Conservation (phyloP, 163 green algal genomes). For the Coccomyxa subellipsoidea region DNA sequence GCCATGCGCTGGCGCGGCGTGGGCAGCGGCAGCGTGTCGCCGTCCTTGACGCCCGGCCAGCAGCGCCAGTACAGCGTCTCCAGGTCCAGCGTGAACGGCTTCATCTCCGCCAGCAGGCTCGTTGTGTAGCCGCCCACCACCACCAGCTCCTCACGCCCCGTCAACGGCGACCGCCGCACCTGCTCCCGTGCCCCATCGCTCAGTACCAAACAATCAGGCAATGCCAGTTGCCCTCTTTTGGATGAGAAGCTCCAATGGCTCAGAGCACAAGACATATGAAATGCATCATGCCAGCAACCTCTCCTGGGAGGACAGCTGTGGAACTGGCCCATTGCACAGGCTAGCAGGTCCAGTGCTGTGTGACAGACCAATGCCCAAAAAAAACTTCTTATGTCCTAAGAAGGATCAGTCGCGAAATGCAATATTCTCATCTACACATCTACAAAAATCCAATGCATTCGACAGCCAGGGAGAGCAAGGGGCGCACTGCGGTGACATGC, state of each 20-base stretch:
- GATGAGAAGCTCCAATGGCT: too few species aligned
- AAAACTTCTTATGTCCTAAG: too few species aligned
- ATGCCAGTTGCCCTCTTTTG: background rate
- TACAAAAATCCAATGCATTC: background rate
- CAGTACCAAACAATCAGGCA: background rate
- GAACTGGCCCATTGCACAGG: too few species aligned
- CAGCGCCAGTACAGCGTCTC: constrained; percentile 20
- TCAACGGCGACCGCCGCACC: constrained; percentile 11
- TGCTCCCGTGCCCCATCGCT: background rate
- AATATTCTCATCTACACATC: too few species aligned
- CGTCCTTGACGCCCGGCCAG: background rate
- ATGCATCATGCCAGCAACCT: too few species aligned
- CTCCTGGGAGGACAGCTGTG: too few species aligned
- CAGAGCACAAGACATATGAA: too few species aligned
- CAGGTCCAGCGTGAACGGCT: constrained; percentile 24
- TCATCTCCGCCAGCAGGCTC: constrained; percentile 20
- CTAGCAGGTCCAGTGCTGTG: too few species aligned
- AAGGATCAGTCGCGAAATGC: too few species aligned
- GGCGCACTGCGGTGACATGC: constrained; percentile 20
- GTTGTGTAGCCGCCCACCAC: constrained; percentile 21
- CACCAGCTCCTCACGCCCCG: constrained; percentile 25
- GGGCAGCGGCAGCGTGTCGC: constrained; percentile 10
- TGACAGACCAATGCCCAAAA: too few species aligned
- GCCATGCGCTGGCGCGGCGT: constrained; percentile 21
- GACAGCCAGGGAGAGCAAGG: background rate